Evolutionary conservation across 2,329 filamentous ascomycete species (phyloP).

Genomic region (Diaporthe ilicicola): DNA sequence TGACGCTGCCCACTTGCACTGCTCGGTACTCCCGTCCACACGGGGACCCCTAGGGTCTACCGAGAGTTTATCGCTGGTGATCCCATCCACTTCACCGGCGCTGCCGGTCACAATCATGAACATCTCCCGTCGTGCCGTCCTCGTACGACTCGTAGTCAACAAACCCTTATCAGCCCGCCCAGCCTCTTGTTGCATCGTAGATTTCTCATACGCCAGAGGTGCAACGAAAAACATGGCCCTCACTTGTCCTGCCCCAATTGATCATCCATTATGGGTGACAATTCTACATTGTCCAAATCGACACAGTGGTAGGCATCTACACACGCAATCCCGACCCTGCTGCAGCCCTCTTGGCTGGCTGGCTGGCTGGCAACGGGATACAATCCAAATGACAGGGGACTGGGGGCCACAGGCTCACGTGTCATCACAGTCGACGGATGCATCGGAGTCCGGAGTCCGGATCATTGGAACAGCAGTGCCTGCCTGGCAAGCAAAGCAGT

Average conservation of each 20-base stretch:
- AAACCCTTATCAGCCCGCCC: constrained; percentile 1
- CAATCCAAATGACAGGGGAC: not conserved
- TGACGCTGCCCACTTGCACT: constrained; percentile 18
- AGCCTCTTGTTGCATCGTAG: not conserved
- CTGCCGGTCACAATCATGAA: constrained; percentile 11
- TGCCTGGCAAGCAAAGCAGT: not conserved
- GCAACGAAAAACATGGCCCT: not conserved
- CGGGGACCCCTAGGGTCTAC: constrained; percentile 22
- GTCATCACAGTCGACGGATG: not conserved
- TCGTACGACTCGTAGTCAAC: not conserved
- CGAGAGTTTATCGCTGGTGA: constrained; percentile 24
- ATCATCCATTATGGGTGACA: not conserved
- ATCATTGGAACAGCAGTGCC: not conserved
- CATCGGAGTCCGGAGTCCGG: not conserved
- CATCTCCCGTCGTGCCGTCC: not conserved
- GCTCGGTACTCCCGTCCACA: constrained; percentile 15
- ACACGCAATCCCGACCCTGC: not conserved
- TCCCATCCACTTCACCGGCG: constrained; percentile 15
- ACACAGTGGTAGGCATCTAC: not conserved
- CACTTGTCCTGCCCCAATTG: not conserved
- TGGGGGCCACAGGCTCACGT: not conserved
- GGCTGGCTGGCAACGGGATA: not conserved
- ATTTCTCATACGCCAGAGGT: not conserved
- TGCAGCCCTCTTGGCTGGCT: not conserved
- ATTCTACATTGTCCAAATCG: not conserved